Evolutionary conservation across 2,329 filamentous ascomycete genomes (phyloP).

Genomic region (Grosmannia clavigera): DNA sequence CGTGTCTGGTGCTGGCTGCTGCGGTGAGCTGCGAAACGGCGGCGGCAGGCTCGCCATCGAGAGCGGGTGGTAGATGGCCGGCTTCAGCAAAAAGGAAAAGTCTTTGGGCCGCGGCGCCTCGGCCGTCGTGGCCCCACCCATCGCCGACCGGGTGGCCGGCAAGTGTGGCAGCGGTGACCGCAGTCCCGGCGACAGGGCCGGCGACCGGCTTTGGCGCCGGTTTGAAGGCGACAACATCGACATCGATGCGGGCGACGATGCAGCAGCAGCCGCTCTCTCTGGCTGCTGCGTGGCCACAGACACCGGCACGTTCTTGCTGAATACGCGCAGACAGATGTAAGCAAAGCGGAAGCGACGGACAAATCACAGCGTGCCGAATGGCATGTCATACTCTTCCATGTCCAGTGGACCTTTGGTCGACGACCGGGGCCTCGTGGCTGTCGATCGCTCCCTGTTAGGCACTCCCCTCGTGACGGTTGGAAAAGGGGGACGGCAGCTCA

Average conservation of each 20-base stretch:
- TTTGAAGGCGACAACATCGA: no score
- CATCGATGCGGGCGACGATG: neutral
- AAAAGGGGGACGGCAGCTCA: slow-evolving; percentile 13
- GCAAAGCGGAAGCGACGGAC: neutral
- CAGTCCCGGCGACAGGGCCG: slow-evolving; percentile 17
- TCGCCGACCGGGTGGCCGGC: neutral
- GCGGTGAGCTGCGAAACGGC: slow-evolving; percentile 56
- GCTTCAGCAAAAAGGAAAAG: slow-evolving; percentile 67
- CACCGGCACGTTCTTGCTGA: slow-evolving; percentile 14
- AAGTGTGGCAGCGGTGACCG: no score
- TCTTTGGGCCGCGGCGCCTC: slow-evolving; percentile 37
- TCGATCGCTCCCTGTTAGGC: neutral
- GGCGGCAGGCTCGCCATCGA: slow-evolving; percentile 47
- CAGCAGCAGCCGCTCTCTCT: slow-evolving; percentile 6
- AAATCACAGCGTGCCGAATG: neutral
- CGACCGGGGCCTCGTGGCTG: slow-evolving; percentile 49
- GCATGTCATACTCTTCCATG: slow-evolving; percentile 50
- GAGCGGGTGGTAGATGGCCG: slow-evolving; percentile 73
- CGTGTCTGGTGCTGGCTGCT: slow-evolving; percentile 50
- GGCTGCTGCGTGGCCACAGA: slow-evolving; percentile 10
- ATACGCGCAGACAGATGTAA: no score
- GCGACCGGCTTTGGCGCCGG: slow-evolving; percentile 2
- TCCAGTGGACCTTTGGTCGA: slow-evolving; percentile 72
- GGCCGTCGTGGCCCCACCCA: neutral
- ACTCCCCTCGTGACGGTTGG: no score